phyloP scores from a whole-genome alignment of 352 stramenopile species.

The Phytophthora meadii region DNA sequence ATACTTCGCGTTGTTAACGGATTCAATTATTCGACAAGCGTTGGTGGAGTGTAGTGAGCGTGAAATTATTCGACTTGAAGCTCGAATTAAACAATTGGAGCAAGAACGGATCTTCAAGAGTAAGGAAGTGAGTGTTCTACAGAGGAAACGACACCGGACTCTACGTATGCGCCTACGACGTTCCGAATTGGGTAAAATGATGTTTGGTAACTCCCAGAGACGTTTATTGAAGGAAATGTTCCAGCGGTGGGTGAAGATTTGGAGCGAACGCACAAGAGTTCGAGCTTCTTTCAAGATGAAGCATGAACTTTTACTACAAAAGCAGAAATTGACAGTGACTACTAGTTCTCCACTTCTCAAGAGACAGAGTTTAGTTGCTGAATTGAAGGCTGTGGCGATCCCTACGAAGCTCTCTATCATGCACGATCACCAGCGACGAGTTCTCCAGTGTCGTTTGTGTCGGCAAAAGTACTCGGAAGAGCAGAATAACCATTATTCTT shows the following conservation, averaged over 20 bases:
- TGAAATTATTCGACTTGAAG: constrained; percentile 48
- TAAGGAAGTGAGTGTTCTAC: constrained; percentile 55
- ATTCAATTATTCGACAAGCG: constrained; percentile 57
- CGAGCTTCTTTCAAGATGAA: constrained; percentile 75
- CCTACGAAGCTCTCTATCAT: constrained; percentile 57
- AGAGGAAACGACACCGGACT: constrained; percentile 54
- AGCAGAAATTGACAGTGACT: constrained; percentile 42
- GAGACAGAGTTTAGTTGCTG: constrained; percentile 18
- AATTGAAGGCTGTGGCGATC: constrained; percentile 14
- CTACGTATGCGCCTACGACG: constrained; percentile 54
- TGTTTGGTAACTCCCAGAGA: constrained; percentile 54
- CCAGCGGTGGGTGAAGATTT: constrained; percentile 67
- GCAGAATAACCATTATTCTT: constrained; percentile 74
- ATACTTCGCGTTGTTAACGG: constrained; percentile 71
- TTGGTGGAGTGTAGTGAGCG: constrained; percentile 56
- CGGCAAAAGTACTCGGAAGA: constrained; percentile 71
- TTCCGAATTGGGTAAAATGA: constrained; percentile 54
- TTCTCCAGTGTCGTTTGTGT: constrained; percentile 68
- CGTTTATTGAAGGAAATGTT: constrained; percentile 56
- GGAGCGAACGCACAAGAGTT: constrained; percentile 60
- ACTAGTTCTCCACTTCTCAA: constrained; percentile 24
- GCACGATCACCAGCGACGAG: constrained; percentile 65
- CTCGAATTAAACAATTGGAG: constrained; percentile 40
- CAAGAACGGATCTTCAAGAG: constrained; percentile 56
- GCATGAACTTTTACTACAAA: constrained; percentile 63